Base-by-base conservation (phyloP, 1,284 basidiomycete genomes). In the Rhodotorula sp. region DNA sequence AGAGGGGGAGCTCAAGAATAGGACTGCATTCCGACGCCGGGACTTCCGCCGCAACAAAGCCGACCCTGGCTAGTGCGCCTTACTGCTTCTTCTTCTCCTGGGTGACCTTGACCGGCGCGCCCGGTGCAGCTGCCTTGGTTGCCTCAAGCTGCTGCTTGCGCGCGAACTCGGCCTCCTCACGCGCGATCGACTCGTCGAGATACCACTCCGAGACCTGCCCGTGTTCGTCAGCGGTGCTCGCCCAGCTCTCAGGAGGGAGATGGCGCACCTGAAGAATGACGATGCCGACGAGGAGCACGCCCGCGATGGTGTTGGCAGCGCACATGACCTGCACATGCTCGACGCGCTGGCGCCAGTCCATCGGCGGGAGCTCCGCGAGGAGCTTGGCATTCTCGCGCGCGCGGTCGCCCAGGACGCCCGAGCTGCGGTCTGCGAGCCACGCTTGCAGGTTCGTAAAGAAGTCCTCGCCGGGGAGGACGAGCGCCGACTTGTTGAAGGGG, bases 181-280 rank as follows among this genome's bases (percentile, higher is more conserved):
- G 68, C 32, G 63, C 51, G 46, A 75, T 27, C 8, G 60, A 58
- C 48, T 77, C 73, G 54, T 77, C 73, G 54, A 75, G 36, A 56
- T 75, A 77, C 73, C 76, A 75, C 48, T 77, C 76, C 6, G 66
- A 64, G 7, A 75, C 56, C 70, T 76, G 70, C n/a, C n/a, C n/a
- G n/a, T n/a, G n/a, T n/a, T n/a, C n/a, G n/a, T n/a, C n/a, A n/a
- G n/a, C n/a, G n/a, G n/a, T n/a, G n/a, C n/a, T n/a, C n/a, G n/a
- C n/a, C n/a, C n/a, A n/a, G n/a, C n/a, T n/a, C n/a, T n/a, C n/a
- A 46, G 25, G 44, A 56, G 48, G 8, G 4, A 39, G 36, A 51
- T 25, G 48, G 25, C 63, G n/a, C 37, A 71, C 70, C 63, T 71
- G 72, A 48, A 77, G 67, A 21, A 75, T 32, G 44, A 77, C 55